Conservation (phyloP, 345 rosid genomes). For the Punica granatum region DNA sequence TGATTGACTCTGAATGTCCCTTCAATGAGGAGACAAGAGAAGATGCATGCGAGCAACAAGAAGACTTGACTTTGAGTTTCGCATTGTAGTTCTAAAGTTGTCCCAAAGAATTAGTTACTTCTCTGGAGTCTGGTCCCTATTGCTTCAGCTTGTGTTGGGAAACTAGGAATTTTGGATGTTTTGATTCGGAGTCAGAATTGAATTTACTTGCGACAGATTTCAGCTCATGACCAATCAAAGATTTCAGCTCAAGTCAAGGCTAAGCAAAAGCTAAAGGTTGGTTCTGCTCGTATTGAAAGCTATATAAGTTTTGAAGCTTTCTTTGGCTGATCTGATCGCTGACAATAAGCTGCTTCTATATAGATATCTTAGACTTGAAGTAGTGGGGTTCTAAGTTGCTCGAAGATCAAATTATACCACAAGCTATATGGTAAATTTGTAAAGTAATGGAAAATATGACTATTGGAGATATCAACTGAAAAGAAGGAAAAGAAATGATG, state of each 20-base stretch:
- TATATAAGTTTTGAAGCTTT: neutral
- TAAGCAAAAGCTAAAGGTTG: neutral
- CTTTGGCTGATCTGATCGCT: neutral
- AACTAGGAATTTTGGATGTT: neutral
- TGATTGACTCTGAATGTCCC: constrained; percentile 17
- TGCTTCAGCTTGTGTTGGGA: neutral
- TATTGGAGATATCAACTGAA: constrained; percentile 27
- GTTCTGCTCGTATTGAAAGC: neutral
- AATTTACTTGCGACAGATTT: neutral
- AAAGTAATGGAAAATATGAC: constrained; percentile 33
- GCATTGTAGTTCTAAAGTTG: neutral
- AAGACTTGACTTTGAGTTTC: constrained; percentile 1
- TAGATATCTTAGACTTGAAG: neutral
- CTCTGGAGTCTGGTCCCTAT: neutral
- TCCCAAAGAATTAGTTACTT: neutral
- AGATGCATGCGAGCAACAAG: constrained; percentile 2
- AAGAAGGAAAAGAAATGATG: constrained; percentile 46
- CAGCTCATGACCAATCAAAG: neutral
- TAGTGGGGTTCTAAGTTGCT: neutral
- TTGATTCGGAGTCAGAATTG: constrained; percentile 1
- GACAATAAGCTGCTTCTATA: neutral
- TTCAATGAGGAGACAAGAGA: constrained; percentile 13
- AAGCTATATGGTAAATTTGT: neutral
- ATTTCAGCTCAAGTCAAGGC: constrained; percentile 1
- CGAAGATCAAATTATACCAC: neutral